Base-by-base conservation (phyloP, 108 stramenopile genomes). In the Epipyxis sp. region DNA sequence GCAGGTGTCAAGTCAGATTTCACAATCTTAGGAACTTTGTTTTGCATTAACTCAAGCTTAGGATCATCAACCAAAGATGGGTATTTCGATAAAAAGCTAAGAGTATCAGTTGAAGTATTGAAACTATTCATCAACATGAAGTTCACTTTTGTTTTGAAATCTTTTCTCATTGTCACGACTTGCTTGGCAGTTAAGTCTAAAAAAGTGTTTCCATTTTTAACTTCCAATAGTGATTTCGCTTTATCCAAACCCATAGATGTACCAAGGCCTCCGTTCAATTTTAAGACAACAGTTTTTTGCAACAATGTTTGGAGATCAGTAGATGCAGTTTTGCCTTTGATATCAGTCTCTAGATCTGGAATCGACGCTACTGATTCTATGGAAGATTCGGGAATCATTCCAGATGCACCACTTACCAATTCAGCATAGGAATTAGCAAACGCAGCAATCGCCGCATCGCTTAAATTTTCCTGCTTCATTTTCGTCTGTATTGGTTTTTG, bases 51-150 rank as follows among this genome's bases (percentile, higher is more conserved):
- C 89, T 98, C 96, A n/a, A 98, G 82, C 78, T 94, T 95, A 45
- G 94, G 94, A 78, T 97, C 96, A 42, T 85, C 88, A 44, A 91
- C 88, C 57, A 97, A 82, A 62, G 77, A 81, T 16, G 94, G 97
- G 77, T 89, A 89, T 80, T 86, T 87, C 29, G 65, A 29, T 58
- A 99, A 87, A 85, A 97, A 96, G 41, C 87, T 88, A 43, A 98
- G 76, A 25, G 97, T 98, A 84, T 99, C 99, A 59, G 88, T 92
- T 65, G 90, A 90, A 3, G 99, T 98, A 50, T 91, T 92, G 85
- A 99, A 99, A 61, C 92, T 94, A 89, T 99, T 99, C 99, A 99
- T 99, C 59, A 98, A 90, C 92, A 99, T 96, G 84, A 99, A 97
- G 69, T 93, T 94, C 76, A 98, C 95, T 59, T 96, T 88, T 77